Evolutionary conservation across 768 basidiomycete genomes (phyloP), one percentile per base, ranked within the genome.

Genomic region (Russula olivacea): DNA sequence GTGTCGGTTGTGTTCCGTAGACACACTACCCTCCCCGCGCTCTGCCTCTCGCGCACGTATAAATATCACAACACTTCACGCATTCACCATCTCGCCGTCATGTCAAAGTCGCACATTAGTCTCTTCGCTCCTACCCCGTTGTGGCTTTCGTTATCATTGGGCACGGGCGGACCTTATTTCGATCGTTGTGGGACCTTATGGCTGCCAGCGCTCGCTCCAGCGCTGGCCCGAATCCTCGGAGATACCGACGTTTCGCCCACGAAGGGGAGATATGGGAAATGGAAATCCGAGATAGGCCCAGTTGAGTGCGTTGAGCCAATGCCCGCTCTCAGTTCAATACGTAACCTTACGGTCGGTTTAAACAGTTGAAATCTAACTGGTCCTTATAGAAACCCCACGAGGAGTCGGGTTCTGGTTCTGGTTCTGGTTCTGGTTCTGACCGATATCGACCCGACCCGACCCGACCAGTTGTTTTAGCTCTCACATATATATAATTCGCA

Each of bases 81-180:
- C 12, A 40, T 38, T 25, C 34, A n/a, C 49, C n/a, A n/a, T n/a
- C n/a, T n/a, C n/a, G n/a, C n/a, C n/a, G n/a, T n/a, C n/a, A n/a
- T n/a, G n/a, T 47, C 10, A 45, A 17, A 54, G 23, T 28, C 12
- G 25, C 28, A 14, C 19, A 28, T 15, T 28, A n/a, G n/a, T n/a
- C n/a, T n/a, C n/a, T n/a, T 28, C 4, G 28, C 28, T 28, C 4
- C 28, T 68, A 85, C 82, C 48, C 87, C 11, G 34, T 11, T 87
- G 84, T 89, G 87, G 69, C 72, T 87, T 63, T 72, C 88, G 55
- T 86, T 85, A 38, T 87, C 86, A 7, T 87, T 88, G 61, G 87
- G 87, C 32, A 74, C 88, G 61, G 87, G 87, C 32, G 74, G 75
- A 3, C 74, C 83, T 5, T 85, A 43, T 73, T 78, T 52, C 74